phyloP scores from a whole-genome alignment of 805 yeast genomes.

The Candida oleophila region DNA sequence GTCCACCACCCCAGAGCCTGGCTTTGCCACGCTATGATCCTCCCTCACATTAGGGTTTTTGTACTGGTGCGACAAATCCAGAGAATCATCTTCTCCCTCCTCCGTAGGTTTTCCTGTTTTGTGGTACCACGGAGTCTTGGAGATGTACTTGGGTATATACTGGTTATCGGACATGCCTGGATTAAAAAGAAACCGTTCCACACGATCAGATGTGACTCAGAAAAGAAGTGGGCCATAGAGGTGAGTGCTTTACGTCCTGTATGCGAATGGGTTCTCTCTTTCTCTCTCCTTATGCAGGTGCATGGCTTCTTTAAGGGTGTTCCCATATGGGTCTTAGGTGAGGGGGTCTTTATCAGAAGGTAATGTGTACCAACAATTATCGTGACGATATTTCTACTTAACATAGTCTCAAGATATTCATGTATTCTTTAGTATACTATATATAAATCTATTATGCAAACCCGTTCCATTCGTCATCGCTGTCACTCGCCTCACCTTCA shows the following conservation, averaged over 20 bases:
- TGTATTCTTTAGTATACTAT: background rate
- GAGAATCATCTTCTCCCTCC: constrained; percentile 17
- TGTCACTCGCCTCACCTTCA: constrained; percentile 8
- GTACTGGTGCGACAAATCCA: constrained; percentile 57
- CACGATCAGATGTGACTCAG: too few relatives aligned
- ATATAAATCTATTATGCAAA: constrained; percentile 16
- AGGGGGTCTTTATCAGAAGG: too few relatives aligned
- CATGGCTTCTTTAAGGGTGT: too few relatives aligned
- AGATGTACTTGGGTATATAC: constrained; percentile 40
- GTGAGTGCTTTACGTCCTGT: too few relatives aligned
- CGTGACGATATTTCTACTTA: too few relatives aligned
- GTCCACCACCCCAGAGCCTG: constrained; percentile 60
- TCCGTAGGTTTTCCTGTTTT: constrained; percentile 29
- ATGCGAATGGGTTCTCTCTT: too few relatives aligned
- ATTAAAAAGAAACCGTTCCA: background rate
- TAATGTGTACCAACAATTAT: too few relatives aligned
- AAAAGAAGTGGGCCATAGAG: too few relatives aligned
- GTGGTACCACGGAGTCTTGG: constrained; percentile 41
- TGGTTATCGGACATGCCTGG: constrained; percentile 1
- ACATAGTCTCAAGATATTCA: too few relatives aligned
- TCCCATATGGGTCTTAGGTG: too few relatives aligned
- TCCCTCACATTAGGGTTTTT: constrained; percentile 37
- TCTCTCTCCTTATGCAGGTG: too few relatives aligned
- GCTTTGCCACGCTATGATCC: constrained; percentile 51
- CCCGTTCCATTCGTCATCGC: constrained; percentile 35